Evolutionary conservation across 495 filamentous ascomycete species (phyloP).

Genomic region (Neurospora sp.): DNA sequence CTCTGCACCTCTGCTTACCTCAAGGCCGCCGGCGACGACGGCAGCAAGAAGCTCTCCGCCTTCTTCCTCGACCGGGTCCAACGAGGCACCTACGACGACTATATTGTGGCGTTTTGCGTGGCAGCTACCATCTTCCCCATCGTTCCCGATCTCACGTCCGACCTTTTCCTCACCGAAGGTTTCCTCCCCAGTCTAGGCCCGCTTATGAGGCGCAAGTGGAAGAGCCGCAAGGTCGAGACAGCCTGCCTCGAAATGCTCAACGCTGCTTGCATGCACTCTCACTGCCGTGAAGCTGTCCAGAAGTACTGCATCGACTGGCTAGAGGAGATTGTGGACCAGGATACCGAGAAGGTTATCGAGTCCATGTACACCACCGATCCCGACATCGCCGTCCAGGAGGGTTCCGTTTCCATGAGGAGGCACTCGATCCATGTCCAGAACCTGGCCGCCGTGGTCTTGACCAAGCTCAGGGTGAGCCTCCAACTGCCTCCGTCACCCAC

Average conservation of each 20-base stretch:
- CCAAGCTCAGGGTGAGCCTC: constrained; percentile 55
- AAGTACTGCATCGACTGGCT: constrained; percentile 79
- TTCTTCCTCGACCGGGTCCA: constrained; percentile 49
- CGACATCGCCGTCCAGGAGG: constrained; percentile 24
- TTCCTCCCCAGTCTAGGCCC: constrained; percentile 63
- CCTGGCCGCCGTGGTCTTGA: constrained; percentile 76
- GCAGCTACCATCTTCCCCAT: constrained; percentile 81
- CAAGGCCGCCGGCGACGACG: constrained; percentile 58
- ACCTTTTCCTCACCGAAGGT: constrained; percentile 73
- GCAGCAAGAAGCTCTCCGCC: constrained; percentile 50
- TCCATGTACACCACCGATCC: constrained; percentile 28
- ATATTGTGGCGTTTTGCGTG: constrained; percentile 75
- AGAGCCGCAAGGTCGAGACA: constrained; percentile 67
- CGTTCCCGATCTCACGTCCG: constrained; percentile 54
- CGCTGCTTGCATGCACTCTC: constrained; percentile 72
- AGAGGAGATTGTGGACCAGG: constrained; percentile 61
- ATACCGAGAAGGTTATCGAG: constrained; percentile 50
- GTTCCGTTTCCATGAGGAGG: constrained; percentile 35
- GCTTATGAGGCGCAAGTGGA: constrained; percentile 61
- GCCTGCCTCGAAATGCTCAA: constrained; percentile 80
- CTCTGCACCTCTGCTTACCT: constrained; percentile 71
- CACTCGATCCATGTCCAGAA: constrained; percentile 43
- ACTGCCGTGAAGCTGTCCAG: constrained; percentile 67
- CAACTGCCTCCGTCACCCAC: constrained; percentile 2
- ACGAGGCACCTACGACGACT: constrained; percentile 46